phyloP scores from a whole-genome alignment of 768 basidiomycete species.

The Gloeostereum incarnatum region DNA sequence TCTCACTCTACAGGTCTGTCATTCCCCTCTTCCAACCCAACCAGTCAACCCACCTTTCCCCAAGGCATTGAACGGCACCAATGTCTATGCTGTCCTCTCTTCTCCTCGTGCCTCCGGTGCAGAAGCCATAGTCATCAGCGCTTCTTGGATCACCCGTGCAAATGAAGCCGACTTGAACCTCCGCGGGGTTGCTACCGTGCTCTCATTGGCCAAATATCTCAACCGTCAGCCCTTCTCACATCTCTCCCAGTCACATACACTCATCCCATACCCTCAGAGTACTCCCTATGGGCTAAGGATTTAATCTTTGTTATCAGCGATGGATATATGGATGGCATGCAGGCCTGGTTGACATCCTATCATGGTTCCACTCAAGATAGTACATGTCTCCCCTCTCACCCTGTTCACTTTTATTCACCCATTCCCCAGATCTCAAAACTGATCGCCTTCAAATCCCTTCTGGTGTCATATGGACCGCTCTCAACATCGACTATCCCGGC shows the following conservation, averaged over 20 bases:
- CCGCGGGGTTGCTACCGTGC: constrained; percentile 77
- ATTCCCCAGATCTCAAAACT: constrained; percentile 51
- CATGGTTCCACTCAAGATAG: constrained; percentile 63
- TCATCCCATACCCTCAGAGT: constrained; percentile 35
- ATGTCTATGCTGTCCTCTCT: constrained; percentile 73
- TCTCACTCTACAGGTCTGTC: constrained; percentile 40
- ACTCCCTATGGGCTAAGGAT: constrained; percentile 94
- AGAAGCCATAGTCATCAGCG: constrained; percentile 87
- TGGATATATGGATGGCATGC: constrained; percentile 83
- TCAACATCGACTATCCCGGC: constrained; percentile 92
- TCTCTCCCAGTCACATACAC: constrained; percentile 1
- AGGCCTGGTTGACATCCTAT: constrained; percentile 85
- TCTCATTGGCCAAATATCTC: constrained; percentile 77
- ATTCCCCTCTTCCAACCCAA: not conserved
- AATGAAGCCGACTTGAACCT: constrained; percentile 64
- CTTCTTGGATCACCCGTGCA: constrained; percentile 75
- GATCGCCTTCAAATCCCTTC: constrained; percentile 58
- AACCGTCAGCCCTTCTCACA: constrained; percentile 46
- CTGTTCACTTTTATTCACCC: not conserved
- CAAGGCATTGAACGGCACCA: constrained; percentile 60
- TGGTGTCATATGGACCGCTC: constrained; percentile 91
- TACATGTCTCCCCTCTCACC: constrained; percentile 16
- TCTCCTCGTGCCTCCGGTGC: constrained; percentile 90
- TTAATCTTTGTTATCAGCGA: constrained; percentile 86
- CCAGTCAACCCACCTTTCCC: not conserved